Evolutionary conservation across 2,329 filamentous ascomycete genomes (phyloP).

Genomic region (Ophiocordyceps camponoti-floridani): DNA sequence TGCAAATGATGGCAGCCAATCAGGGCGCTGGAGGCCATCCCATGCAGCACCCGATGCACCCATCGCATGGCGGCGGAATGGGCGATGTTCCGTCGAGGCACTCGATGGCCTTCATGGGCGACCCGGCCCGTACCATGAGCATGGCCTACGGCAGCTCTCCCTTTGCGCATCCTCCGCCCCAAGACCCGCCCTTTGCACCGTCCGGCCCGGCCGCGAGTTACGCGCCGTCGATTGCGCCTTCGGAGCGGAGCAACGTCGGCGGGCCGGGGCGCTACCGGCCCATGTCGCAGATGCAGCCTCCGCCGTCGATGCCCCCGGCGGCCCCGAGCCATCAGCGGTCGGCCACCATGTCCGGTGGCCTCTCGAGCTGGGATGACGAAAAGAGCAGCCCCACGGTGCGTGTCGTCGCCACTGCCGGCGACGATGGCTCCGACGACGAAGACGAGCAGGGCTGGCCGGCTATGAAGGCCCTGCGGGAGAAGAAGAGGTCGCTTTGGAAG

Average conservation of each 20-base stretch:
- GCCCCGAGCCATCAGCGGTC: conserved; percentile 8
- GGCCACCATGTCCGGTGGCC: conserved; percentile 16
- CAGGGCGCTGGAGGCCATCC: conserved; percentile 8
- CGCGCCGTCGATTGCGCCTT: conserved; percentile 81
- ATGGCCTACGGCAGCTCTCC: conserved; percentile 56
- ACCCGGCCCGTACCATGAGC: conserved; percentile 54
- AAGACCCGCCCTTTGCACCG: background rate
- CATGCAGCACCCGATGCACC: conserved; percentile 14
- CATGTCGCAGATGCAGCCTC: conserved; percentile 46
- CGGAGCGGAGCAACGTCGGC: conserved; percentile 86
- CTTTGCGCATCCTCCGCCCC: conserved; percentile 34
- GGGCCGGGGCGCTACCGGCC: conserved; percentile 81
- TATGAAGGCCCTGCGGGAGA: conserved; percentile 51
- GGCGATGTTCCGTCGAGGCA: conserved; percentile 24
- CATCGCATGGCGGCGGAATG: conserved; percentile 13
- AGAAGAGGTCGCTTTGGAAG: conserved; percentile 49
- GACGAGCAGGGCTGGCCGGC: conserved; percentile 53
- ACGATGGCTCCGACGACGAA: conserved; percentile 30
- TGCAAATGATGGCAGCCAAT: conserved; percentile 56
- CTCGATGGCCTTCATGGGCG: conserved; percentile 23
- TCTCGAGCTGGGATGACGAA: conserved; percentile 15
- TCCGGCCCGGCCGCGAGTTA: conserved; percentile 38
- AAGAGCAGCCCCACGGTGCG: conserved; percentile 18
- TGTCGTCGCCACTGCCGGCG: conserved; percentile 18
- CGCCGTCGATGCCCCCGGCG: conserved; percentile 4